Conservation (phyloP, 768 basidiomycete genomes). For the Rhizopogon sp. region DNA sequence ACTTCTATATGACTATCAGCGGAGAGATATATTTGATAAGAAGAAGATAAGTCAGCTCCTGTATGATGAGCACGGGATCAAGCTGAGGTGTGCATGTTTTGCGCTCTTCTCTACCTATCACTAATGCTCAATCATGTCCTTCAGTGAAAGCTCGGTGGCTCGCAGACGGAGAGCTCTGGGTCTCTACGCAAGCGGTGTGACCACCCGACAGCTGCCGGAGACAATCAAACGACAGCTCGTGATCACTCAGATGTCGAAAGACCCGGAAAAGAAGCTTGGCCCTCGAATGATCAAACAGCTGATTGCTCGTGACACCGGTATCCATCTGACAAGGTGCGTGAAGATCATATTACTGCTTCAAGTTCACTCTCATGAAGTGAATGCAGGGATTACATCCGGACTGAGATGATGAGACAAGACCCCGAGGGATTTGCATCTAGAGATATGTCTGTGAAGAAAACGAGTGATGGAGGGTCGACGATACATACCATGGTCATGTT, state of each 20-base stretch:
- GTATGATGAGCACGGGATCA: conserved; percentile 22
- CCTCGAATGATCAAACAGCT: conserved; percentile 22
- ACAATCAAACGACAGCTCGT: conserved; percentile 27
- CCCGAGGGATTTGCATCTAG: conserved; percentile 8
- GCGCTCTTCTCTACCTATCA: not conserved
- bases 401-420: conserved; percentile 9
- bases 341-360: not conserved
- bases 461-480: not conserved
- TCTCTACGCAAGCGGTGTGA: conserved; percentile 23
- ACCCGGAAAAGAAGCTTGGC: conserved; percentile 24
- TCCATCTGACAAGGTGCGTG: conserved; percentile 27
- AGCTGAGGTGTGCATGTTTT: conserved; percentile 23
- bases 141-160: conserved; percentile 22
- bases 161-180: conserved; percentile 24
- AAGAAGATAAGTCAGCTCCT: conserved; percentile 20
- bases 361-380: not conserved
- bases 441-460: conserved; percentile 6
- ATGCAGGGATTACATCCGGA: conserved; percentile 10
- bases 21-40: conserved; percentile 21
- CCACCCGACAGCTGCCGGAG: conserved; percentile 23
- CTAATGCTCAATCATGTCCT: conserved; percentile 8
- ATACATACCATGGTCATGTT: not conserved
- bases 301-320: conserved; percentile 25
- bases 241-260: conserved; percentile 30
- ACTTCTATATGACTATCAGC: conserved; percentile 20